These are phyloP conservation scores for Diaporthe longicolla DNA, from an alignment of 2,329 filamentous ascomycete species.

Conservation along the genomic window DNA sequence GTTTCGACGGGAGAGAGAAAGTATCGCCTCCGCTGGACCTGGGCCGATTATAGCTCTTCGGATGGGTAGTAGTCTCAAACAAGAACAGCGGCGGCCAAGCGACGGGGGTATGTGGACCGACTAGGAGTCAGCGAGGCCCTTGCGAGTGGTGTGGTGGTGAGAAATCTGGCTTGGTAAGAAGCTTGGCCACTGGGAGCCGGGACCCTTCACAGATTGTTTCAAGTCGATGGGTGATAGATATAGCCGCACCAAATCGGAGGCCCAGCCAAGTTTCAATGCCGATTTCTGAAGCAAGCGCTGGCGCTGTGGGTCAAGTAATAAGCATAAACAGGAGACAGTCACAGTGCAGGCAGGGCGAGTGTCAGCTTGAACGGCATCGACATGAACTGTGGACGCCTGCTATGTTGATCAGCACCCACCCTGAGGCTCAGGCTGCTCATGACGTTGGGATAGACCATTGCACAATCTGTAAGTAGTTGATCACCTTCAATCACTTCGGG, in stretches of 20 bases:
- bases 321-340: constrained; percentile 22
- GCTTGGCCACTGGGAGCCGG: constrained; percentile 27
- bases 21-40: not conserved
- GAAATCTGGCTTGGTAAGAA: constrained; percentile 13
- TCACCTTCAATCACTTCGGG: not conserved
- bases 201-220: constrained; percentile 31
- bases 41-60: constrained; percentile 5
- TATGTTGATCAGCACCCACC: constrained; percentile 24
- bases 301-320: constrained; percentile 19
- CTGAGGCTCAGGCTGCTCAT: constrained; percentile 17
- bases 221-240: constrained; percentile 32
- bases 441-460: constrained; percentile 26
- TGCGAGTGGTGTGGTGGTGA: constrained; percentile 8
- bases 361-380: constrained; percentile 27
- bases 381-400: constrained; percentile 25
- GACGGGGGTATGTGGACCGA: constrained; percentile 12
- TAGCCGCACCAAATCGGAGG: constrained; percentile 33
- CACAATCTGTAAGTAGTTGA: constrained; percentile 29
- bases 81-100: constrained; percentile 28
- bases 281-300: constrained; percentile 26
- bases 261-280: constrained; percentile 29
- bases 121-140: constrained; percentile 23
- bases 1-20: not conserved
- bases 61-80: constrained; percentile 22
- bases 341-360: constrained; percentile 30